Conservation (phyloP, 1,284 basidiomycete species). For the Mrakiaceae sp. region DNA sequence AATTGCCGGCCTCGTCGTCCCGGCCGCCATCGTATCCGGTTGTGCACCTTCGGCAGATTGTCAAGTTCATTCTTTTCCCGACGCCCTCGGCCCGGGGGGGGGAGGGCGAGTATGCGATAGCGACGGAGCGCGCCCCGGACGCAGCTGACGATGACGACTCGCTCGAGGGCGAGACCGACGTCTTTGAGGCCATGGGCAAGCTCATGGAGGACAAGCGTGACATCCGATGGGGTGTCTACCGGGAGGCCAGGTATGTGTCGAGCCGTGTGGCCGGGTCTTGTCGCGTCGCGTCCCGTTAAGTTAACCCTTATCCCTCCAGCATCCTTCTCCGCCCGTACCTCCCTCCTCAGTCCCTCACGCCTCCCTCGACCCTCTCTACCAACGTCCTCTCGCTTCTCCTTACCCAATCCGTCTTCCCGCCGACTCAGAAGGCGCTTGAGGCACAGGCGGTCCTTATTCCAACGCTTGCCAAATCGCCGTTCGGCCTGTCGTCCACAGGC, state of each 20-base stretch:
- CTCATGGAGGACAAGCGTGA: slow-evolving; percentile 48
- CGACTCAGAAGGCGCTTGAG: slow-evolving; percentile 43
- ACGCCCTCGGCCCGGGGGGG: slow-evolving; percentile 28
- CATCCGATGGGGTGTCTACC: slow-evolving; percentile 83
- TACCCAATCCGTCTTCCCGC: slow-evolving; percentile 58
- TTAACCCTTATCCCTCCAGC: neutral
- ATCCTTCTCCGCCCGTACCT: slow-evolving; percentile 15
- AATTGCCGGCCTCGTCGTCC: slow-evolving; percentile 42
- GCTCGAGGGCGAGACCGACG: slow-evolving; percentile 56
- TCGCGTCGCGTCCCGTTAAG: neutral
- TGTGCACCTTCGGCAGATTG: slow-evolving; percentile 30
- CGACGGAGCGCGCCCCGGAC: neutral
- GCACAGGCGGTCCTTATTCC: slow-evolving; percentile 78
- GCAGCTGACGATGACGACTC: slow-evolving; percentile 18
- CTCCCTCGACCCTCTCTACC: slow-evolving; percentile 36
- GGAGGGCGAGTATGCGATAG: slow-evolving; percentile 3
- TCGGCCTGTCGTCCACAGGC: slow-evolving; percentile 34
- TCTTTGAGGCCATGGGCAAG: slow-evolving; percentile 28
- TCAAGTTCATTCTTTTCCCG: slow-evolving; percentile 28
- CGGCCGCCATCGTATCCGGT: slow-evolving; percentile 43
- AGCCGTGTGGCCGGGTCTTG: neutral
- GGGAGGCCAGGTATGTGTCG: slow-evolving; percentile 56
- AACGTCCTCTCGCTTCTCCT: slow-evolving; percentile 63
- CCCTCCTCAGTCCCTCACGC: slow-evolving; percentile 32
- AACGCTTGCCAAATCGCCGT: slow-evolving; percentile 52